These are phyloP conservation scores for Aureobasidium leucospermi DNA, from an alignment of 2,329 filamentous ascomycete genomes.

Conservation along the genomic window DNA sequence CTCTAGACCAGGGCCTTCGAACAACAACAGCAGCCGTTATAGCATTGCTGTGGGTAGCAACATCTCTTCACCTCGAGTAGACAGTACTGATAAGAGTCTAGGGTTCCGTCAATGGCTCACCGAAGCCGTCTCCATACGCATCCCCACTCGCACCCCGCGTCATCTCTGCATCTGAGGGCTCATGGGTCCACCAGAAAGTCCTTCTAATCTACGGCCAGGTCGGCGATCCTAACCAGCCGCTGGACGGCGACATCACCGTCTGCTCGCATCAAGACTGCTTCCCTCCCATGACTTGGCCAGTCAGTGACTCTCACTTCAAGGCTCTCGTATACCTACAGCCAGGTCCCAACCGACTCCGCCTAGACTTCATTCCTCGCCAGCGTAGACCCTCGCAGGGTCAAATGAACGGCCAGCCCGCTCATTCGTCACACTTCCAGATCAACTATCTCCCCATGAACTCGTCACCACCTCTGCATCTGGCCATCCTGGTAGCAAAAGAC, in stretches of 20 bases:
- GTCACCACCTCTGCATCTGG: conserved; percentile 78
- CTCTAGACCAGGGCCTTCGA: conserved; percentile 18
- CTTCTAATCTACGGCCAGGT: conserved; percentile 75
- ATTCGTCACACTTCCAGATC: conserved; percentile 72
- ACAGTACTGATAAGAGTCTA: conserved; percentile 13
- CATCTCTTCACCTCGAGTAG: background rate
- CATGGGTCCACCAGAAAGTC: conserved; percentile 90
- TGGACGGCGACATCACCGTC: conserved; percentile 75
- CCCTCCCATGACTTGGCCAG: conserved; percentile 77
- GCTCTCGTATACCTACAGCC: conserved; percentile 83
- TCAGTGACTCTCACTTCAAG: conserved; percentile 85
- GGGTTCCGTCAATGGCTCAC: conserved; percentile 38
- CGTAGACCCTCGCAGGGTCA: conserved; percentile 27
- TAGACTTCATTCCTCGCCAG: conserved; percentile 58
- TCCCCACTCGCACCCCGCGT: conserved; percentile 78
- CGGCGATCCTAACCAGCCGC: conserved; percentile 60
- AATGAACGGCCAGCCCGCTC: conserved; percentile 67
- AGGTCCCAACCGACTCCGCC: conserved; percentile 77
- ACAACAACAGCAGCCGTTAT: conserved; percentile 43
- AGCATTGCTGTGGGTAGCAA: conserved; percentile 42
- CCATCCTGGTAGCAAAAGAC: conserved; percentile 80
- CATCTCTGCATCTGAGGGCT: conserved; percentile 69
- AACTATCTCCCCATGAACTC: conserved; percentile 78
- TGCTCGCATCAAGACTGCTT: conserved; percentile 79
- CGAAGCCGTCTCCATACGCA: conserved; percentile 35